Base-by-base conservation (phyloP, 78 protist species). In the Dictyostelium capitatum region DNA sequence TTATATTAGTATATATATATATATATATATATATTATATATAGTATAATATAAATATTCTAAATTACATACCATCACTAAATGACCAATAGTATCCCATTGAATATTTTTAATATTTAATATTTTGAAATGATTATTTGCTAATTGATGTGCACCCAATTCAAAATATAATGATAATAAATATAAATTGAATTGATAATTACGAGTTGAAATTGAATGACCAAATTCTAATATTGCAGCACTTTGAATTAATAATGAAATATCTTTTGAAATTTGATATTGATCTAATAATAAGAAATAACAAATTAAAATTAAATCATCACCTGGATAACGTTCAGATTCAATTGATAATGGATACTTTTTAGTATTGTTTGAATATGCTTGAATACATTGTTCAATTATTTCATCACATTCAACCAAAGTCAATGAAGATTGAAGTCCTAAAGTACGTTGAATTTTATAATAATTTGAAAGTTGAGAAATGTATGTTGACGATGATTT, bases 151-250 rank as follows among this genome's bases (percentile, higher is more conserved):
- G 78, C 78, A 53, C 93, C 93, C 56, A 87, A 43, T 25, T 65
- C 64, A 43, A 47, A 47, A 30, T 87, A 87, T 25, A 87, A 8
- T 3, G 37, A 6, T 1, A 87, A 48, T 0, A 77, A 25, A 8
- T 25, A 32, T 10, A 87, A 43, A 6, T 87, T 87, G 93, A 87
- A 87, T 65, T 87, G 93, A 77, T 75, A 87, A 79, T 87, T 87
- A 57, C 65, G 57, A 3, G 85, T 56, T 17, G 65, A 43, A 12
- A 59, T 23, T 23, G 50, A n/a, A 50, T 48, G 46, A 1, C 84
- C 93, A 48, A 75, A 87, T 67, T 87, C 93, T 0, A 87, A 37
- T 8, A 87, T 47, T 0, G 79, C 47, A 2, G 84, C 69, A 8
- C 83, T 75, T 3, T 80, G 78, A 9, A 75, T 14, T 3, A 77